These are phyloP conservation scores for Drechslera avenae DNA, from an alignment of 2,329 filamentous ascomycete species.

Conservation along the genomic window DNA sequence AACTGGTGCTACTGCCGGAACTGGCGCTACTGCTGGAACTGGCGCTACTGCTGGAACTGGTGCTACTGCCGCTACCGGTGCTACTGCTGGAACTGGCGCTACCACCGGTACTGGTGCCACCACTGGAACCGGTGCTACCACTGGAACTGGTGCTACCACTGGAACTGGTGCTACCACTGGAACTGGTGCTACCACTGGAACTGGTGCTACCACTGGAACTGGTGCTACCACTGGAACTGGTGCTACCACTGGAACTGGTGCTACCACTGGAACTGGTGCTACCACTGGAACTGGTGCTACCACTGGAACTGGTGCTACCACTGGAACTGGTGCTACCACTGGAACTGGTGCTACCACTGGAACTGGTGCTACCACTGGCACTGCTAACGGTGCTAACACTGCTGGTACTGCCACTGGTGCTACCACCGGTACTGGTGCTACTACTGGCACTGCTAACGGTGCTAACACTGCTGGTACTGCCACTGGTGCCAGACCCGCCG, in stretches of 20 bases:
- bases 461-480: slow-evolving; percentile 2
- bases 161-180: not conserved
- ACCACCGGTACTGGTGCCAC: slow-evolving; percentile 5
- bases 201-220: slow-evolving; percentile 7
- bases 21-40: not conserved
- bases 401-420: no score
- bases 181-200: slow-evolving; percentile 2
- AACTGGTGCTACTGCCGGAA: slow-evolving; percentile 9
- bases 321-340: slow-evolving; percentile 1
- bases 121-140: slow-evolving; percentile 5
- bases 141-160: slow-evolving; percentile 7
- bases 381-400: slow-evolving; percentile 3
- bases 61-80: slow-evolving; percentile 12
- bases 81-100: slow-evolving; percentile 9
- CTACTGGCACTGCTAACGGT: not conserved
- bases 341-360: not conserved
- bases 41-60: slow-evolving; percentile 10
- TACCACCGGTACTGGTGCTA: slow-evolving; percentile 2
- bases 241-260: slow-evolving; percentile 10
- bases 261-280: slow-evolving; percentile 9
- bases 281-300: slow-evolving; percentile 3
- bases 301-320: not conserved
- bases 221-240: slow-evolving; percentile 10
- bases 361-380: slow-evolving; percentile 4
- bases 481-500: not conserved